Percentiles rank a stretch among this genome's conserved stretches.
phyloP scores from a whole-genome alignment of 179 eudicot genomes.

The Beta macrorhiza region DNA sequence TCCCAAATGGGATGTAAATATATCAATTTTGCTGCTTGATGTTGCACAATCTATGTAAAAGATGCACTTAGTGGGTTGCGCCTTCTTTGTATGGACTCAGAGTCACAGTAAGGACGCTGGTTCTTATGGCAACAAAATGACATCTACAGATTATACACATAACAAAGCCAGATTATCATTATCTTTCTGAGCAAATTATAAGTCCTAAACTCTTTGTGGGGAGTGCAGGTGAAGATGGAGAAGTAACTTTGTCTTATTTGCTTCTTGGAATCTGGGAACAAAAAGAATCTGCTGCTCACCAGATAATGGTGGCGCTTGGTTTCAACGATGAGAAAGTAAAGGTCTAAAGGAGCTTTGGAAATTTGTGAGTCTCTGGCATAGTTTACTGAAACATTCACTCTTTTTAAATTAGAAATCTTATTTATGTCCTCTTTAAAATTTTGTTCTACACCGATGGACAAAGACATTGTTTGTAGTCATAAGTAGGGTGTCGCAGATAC shows the following conservation, averaged over 20 bases:
- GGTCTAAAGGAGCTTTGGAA: conserved; percentile 27
- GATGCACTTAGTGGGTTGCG: neutral
- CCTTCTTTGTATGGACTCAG: too few relatives aligned
- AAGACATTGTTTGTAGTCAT: too few relatives aligned
- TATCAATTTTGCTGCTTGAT: neutral
- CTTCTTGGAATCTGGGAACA: conserved; percentile 45
- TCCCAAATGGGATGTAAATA: too few relatives aligned
- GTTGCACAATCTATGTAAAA: neutral
- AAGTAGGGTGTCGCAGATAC: too few relatives aligned
- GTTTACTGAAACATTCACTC: too few relatives aligned
- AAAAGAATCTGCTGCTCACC: conserved; percentile 37
- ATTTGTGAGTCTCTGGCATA: conserved; percentile 18
- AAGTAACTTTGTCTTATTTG: conserved; percentile 40
- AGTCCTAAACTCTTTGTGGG: neutral
- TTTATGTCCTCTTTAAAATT: too few relatives aligned
- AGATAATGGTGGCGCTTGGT: conserved; percentile 38
- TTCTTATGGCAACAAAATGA: neutral
- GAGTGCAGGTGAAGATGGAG: conserved; percentile 41
- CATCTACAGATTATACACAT: neutral
- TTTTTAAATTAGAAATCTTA: too few relatives aligned
- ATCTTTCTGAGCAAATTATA: neutral
- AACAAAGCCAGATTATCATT: neutral
- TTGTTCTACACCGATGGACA: too few relatives aligned
- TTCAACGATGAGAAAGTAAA: conserved; percentile 41
- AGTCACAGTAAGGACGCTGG: neutral